Conservation (phyloP, 208 protist genomes). For the Dictyostelium gargantuum region DNA sequence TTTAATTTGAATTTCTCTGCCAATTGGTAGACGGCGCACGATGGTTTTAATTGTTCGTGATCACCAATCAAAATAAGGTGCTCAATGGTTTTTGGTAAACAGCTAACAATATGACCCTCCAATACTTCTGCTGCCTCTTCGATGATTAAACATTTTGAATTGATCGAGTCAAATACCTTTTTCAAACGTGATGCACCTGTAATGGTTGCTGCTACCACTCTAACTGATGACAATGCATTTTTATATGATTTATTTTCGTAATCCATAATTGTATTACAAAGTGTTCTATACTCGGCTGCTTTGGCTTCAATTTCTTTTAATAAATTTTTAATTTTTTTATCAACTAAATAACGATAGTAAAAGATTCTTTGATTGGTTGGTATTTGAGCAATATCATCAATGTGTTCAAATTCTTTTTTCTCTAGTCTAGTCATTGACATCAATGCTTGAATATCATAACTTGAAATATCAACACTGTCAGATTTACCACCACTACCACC, state of each 20-base stretch:
- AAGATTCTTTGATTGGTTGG: not conserved
- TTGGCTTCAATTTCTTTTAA: not conserved
- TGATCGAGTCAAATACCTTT: constrained; percentile 55
- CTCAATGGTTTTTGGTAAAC: constrained; percentile 47
- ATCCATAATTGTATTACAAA: not conserved
- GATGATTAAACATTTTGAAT: constrained; percentile 71
- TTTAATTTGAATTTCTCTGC: constrained; percentile 58
- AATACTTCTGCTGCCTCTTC: constrained; percentile 82
- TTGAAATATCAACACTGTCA: not conserved
- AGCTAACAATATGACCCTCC: constrained; percentile 74
- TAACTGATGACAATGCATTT: not conserved
- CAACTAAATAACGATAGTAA: not conserved
- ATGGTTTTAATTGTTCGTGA: constrained; percentile 78
- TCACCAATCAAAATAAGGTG: constrained; percentile 82
- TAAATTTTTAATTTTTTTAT: not conserved
- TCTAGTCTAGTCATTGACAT: not conserved
- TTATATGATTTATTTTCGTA: constrained; percentile 43
- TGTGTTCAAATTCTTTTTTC: not conserved
- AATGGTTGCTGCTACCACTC: constrained; percentile 78
- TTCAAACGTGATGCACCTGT: constrained; percentile 75
- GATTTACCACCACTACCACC: not conserved
- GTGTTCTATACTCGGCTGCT: not conserved
- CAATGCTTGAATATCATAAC: not conserved
- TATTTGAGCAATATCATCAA: not conserved
- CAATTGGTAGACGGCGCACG: constrained; percentile 51